phyloP scores from a whole-genome alignment of 2,329 filamentous ascomycete species.

The Cladorrhinum sp. region DNA sequence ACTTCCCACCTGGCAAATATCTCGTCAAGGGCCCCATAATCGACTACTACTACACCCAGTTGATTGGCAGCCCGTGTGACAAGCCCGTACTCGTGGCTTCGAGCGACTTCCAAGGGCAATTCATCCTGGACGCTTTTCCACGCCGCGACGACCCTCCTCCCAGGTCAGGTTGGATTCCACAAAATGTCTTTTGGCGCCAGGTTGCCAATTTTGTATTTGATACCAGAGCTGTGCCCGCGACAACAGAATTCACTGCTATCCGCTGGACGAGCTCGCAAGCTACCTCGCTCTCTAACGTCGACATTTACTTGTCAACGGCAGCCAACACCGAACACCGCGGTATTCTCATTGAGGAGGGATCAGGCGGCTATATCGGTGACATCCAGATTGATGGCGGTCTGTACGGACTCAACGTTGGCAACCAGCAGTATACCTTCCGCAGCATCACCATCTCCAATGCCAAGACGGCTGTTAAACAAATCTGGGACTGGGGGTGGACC shows the following conservation, averaged over 20 bases:
- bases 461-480: slow-evolving; percentile 65
- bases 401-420: slow-evolving; percentile 53
- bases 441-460: slow-evolving; percentile 65
- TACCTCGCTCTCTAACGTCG: slow-evolving; percentile 54
- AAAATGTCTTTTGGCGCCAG: slow-evolving; percentile 59
- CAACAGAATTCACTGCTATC: slow-evolving; percentile 49
- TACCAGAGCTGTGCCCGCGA: slow-evolving; percentile 47
- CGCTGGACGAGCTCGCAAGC: slow-evolving; percentile 69
- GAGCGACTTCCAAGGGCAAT: slow-evolving; percentile 43
- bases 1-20: slow-evolving; percentile 57
- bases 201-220: slow-evolving; percentile 58
- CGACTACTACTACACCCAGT: slow-evolving; percentile 74
- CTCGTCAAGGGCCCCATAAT: slow-evolving; percentile 65
- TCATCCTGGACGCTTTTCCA: slow-evolving; percentile 47
- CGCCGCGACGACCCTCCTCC: no score
- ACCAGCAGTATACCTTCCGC: slow-evolving; percentile 68
- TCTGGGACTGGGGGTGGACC: slow-evolving; percentile 76
- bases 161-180: slow-evolving; percentile 42
- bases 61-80: slow-evolving; percentile 65
- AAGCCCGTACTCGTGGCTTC: slow-evolving; percentile 54
- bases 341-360: slow-evolving; percentile 61
- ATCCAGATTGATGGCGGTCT: slow-evolving; percentile 66
- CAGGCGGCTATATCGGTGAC: slow-evolving; percentile 66
- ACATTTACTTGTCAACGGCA: slow-evolving; percentile 47
- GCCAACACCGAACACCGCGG: slow-evolving; percentile 51